Base-by-base conservation (phyloP, 108 stramenopile genomes). In the Discostella pseudostelligera region DNA sequence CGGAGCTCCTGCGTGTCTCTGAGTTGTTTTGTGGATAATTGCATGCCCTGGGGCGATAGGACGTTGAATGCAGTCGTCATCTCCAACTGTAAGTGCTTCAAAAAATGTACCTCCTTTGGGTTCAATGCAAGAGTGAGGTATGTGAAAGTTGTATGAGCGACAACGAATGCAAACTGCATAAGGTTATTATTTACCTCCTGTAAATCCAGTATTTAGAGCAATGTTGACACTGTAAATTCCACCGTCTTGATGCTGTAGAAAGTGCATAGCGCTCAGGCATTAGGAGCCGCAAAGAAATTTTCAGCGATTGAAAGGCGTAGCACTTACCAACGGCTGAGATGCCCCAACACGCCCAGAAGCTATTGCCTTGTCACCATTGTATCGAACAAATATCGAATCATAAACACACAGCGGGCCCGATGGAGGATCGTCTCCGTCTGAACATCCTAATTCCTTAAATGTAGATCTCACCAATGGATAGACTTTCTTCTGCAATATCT, bases 161-260 rank as follows among this genome's bases (percentile, higher is more conserved):
- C 20, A 10, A n/a, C n/a, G n/a, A n/a, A n/a, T n/a, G n/a, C n/a
- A n/a, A n/a, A n/a, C n/a, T n/a, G n/a, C n/a, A n/a, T n/a, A n/a
- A n/a, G n/a, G n/a, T n/a, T n/a, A n/a, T 25, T 22, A 22, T 7
- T 35, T 54, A 35, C 53, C 85, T 26, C 83, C 84, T 20, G 69
- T 74, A 65, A 83, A 86, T 1, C 72, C 76, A 28, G 64, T 42
- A 49, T 86, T 86, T 10, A 89, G 82, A 61, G 79, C 76, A 46
- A 89, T 74, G 42, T 89, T 89, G 50, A 86, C 82, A n/a, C 76
- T 76, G 19, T 84, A 76, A 8, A 89, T 64, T 29, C 87, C 85
- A 29, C 84, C 61, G 71, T 89, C 87, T 26, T 85, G 82, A 59
- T 89, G 87, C 28, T 59, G 20, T 11, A 22, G n/a, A 43, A 4